Evolutionary conservation across 495 filamentous ascomycete species (phyloP).

Genomic region (Penicillium dipodomyicola): DNA sequence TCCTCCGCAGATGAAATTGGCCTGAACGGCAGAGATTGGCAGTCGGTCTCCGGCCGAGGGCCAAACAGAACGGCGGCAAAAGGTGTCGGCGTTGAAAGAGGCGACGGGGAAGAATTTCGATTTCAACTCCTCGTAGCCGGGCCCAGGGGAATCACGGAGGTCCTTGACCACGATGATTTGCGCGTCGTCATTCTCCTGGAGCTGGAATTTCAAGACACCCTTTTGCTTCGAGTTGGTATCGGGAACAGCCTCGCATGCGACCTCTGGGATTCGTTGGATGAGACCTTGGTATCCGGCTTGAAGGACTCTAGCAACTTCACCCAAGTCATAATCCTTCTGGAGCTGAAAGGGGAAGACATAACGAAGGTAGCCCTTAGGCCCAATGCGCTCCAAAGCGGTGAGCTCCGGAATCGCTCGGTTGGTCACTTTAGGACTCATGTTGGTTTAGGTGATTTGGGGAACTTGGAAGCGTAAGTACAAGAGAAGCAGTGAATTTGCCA

Average conservation of each 20-base stretch:
- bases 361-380: slow-evolving; percentile 36
- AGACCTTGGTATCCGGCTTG: slow-evolving; percentile 28
- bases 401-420: slow-evolving; percentile 17
- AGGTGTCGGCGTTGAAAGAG: slow-evolving; percentile 29
- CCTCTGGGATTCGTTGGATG: slow-evolving; percentile 26
- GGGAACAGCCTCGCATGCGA: slow-evolving; percentile 33
- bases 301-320: slow-evolving; percentile 24
- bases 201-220: slow-evolving; percentile 31
- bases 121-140: slow-evolving; percentile 31
- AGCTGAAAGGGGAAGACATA: slow-evolving; percentile 31
- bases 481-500: no score
- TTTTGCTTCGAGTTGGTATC: slow-evolving; percentile 26
- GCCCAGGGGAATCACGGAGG: slow-evolving; percentile 26
- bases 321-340: slow-evolving; percentile 22
- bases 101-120: slow-evolving; percentile 29
- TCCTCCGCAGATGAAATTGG: slow-evolving; percentile 38
- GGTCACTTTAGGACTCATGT: slow-evolving; percentile 13
- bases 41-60: slow-evolving; percentile 28
- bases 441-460: no score
- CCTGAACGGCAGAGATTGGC: slow-evolving; percentile 31
- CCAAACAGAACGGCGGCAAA: slow-evolving; percentile 33
- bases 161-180: slow-evolving; percentile 32
- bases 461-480: no score
- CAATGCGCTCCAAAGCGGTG: slow-evolving; percentile 36
- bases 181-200: slow-evolving; percentile 12